Percentiles rank a stretch among this genome's conserved stretches.
phyloP scores from a whole-genome alignment of 306 rosid species.

The Notholithocarpus densiflorus region DNA sequence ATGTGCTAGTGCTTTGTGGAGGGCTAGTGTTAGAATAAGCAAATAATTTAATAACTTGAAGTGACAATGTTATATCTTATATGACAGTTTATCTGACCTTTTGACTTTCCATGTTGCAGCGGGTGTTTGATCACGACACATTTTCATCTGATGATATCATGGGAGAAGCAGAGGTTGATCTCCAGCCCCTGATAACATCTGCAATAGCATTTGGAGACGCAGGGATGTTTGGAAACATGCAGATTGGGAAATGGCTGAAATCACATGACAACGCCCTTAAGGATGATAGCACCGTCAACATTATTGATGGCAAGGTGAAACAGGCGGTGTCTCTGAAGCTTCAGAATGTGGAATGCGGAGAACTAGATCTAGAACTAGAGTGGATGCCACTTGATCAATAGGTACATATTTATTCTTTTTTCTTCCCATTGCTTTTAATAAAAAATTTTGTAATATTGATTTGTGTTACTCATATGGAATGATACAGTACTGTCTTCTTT shows the following conservation, averaged over 20 bases:
- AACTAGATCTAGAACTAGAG: constrained; percentile 74
- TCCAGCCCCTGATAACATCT: constrained; percentile 90
- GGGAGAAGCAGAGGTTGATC: constrained; percentile 98
- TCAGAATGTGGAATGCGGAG: constrained; percentile 94
- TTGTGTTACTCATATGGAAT: constrained; percentile 15
- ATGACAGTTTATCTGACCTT: background rate
- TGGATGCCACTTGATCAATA: constrained; percentile 95
- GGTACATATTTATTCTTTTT: constrained; percentile 27
- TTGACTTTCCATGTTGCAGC: constrained; percentile 46
- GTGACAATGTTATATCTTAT: background rate
- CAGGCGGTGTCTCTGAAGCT: constrained; percentile 74
- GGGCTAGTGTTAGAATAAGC: background rate
- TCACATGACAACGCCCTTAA: constrained; percentile 81
- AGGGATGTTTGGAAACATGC: constrained; percentile 89
- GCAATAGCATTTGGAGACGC: constrained; percentile 96
- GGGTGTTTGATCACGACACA: constrained; percentile 79
- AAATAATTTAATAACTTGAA: background rate
- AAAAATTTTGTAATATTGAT: constrained; percentile 24
- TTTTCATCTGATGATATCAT: constrained; percentile 96
- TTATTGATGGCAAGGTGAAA: constrained; percentile 67
- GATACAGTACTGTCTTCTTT: constrained; percentile 17
- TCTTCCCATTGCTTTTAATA: constrained; percentile 22
- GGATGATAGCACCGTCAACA: constrained; percentile 74
- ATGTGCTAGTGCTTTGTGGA: background rate
- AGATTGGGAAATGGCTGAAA: constrained; percentile 96